Percentiles rank a stretch among this genome's conserved stretches.
Evolutionary conservation across 1,284 basidiomycete genomes (phyloP).

Genomic region (Ustilago cynodontis): DNA sequence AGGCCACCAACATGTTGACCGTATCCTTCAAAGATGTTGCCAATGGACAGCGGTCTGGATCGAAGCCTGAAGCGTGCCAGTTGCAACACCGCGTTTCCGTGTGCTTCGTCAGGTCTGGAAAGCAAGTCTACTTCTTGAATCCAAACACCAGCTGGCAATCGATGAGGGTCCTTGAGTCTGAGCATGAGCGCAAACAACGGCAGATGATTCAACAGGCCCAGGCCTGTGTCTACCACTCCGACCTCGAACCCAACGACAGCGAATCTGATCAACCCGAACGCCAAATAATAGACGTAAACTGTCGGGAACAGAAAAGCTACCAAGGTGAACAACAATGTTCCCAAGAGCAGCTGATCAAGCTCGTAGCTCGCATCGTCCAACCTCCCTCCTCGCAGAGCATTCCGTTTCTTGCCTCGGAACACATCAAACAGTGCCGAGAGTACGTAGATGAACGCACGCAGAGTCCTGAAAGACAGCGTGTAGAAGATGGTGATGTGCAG

Average conservation of each 20-base stretch:
- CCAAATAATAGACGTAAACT: conserved; percentile 83
- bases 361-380: conserved; percentile 91
- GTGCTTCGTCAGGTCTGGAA: not conserved
- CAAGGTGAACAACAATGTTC: conserved; percentile 93
- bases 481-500: conserved; percentile 82
- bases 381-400: conserved; percentile 78
- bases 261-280: conserved; percentile 80
- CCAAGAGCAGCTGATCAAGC: conserved; percentile 91
- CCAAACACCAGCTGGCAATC: conserved; percentile 75
- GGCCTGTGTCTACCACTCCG: conserved; percentile 31
- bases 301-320: conserved; percentile 92
- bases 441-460: conserved; percentile 76
- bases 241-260: conserved; percentile 30
- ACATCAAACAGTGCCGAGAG: conserved; percentile 86
- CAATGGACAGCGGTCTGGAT: conserved; percentile 29
- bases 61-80: conserved; percentile 26
- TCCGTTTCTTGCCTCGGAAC: conserved; percentile 80
- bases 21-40: conserved; percentile 55
- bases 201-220: conserved; percentile 84
- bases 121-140: conserved; percentile 13
- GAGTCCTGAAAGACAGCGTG: conserved; percentile 77
- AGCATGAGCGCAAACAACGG: conserved; percentile 90
- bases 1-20: conserved; percentile 43
- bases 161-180: conserved; percentile 83
- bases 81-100: not conserved